Evolutionary conservation across 164 flowering plant species (phyloP), one percentile per base, ranked within the genome.

Genomic region (Chimonanthus praecox): DNA sequence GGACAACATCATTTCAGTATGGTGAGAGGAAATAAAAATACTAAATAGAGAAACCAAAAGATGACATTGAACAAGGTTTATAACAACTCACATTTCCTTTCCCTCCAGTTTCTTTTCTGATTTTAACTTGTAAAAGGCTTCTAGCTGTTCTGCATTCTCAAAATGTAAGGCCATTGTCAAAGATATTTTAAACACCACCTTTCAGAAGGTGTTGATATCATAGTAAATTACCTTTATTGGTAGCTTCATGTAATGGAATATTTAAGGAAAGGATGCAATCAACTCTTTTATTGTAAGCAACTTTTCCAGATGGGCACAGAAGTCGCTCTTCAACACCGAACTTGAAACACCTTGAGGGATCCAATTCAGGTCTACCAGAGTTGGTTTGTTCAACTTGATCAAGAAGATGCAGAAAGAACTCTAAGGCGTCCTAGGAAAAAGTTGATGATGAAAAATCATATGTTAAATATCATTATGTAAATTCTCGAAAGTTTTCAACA

Each of bases 301-400:
- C 98, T 80, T 90, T 96, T 65, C 99, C 99, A 73, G 99, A 96
- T 47, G 93, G 74, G 75, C 99, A 96, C 63, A 74, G 78, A 65
- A 96, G 78, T 43, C 92, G 84, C 61, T 96, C 99, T 87, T 94
- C 99, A 82, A 96, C 83, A 46, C 97, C 95, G 87, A 96, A 96
- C 83, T 92, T 92, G 84, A 96, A 96, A 83, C 91, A 80, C 81
- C 85, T 92, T 60, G 98, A 85, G 21, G 99, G 97, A 78, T 94
- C 98, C 78, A 79, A 71, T 49, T 81, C 88, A 74, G 90, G 81
- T 47, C 82, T 88, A 48, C 86, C 87, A 76, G 84, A 63, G 82
- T 90, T 90, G 61, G 80, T 81, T 73, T 89, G 86, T 78, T 92
- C 98, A 80, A 94, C 97, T 88, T 92, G 97, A 78, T 96, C 99